Evolutionary conservation across 345 rosid genomes (phyloP), one percentile per base, ranked within the genome.

Genomic region (Brassica juncea): DNA sequence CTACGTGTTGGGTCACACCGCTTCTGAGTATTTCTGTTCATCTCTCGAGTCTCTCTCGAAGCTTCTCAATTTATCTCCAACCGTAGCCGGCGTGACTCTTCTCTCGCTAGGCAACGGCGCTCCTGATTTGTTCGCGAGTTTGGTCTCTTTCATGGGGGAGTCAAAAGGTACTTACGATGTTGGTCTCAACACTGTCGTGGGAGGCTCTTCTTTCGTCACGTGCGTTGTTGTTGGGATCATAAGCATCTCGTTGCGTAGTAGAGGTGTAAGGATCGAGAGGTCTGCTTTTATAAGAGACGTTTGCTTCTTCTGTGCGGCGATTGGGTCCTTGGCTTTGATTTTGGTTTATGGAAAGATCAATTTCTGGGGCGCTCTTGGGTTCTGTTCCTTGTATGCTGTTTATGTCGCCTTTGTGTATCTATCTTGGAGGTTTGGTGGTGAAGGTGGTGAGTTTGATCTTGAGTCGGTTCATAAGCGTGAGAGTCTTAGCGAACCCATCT

Each of bases 21-120:
- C 98, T 1, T 88, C 98, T 3, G 82, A 83, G 1, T 94, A 88
- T 79, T 94, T 94, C 86, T 94, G 98, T 61, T 86, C 89, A 7
- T 89, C 97, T 1, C 76, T 94, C 19, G 97, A 92, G 52, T 84
- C 80, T 76, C 78, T 94, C 77, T 92, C 98, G 16, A 91, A 82
- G 75, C n/a, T 91, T 75, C 79, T 91, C 47, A 89, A 83, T 67
- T 91, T 94, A 52, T 87, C 97, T n/a, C 98, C 97, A 0, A 88
- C 97, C 0, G 86, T 94, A 2, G 97, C 99, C 0, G 97, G 98
- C 12, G 89, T 88, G 8, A 91, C 98, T n/a, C 90, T 93, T 42
- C 86, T 93, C 4, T 87, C 97, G 0, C 92, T 94, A 0, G 97
- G 98, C 0, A 94, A 94, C 61, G 97, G 98, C 2, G 95, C 98